Conservation (phyloP, 2,329 filamentous ascomycete genomes). For the Lasiodiplodia citricola region DNA sequence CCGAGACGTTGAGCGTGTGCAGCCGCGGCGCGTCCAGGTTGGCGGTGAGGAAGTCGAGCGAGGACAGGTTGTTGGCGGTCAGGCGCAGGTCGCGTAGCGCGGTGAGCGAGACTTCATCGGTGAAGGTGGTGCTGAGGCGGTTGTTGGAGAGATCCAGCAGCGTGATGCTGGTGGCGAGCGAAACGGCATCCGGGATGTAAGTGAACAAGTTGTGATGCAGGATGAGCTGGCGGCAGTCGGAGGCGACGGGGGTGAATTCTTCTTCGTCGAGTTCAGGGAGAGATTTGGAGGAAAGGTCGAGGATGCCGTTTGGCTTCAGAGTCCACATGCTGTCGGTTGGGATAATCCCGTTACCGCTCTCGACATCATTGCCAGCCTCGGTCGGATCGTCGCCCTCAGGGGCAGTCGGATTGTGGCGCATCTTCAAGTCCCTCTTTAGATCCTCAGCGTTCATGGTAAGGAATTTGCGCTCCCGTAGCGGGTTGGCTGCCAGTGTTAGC, state of each 20-base stretch:
- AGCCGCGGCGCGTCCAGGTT: constrained; percentile 76
- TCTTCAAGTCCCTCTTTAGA: constrained; percentile 74
- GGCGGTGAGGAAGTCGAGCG: constrained; percentile 68
- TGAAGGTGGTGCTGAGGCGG: constrained; percentile 65
- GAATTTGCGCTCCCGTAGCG: constrained; percentile 85
- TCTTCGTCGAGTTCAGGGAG: constrained; percentile 44
- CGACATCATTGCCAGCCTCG: background rate
- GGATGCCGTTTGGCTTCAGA: constrained; percentile 42
- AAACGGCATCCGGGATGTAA: constrained; percentile 70
- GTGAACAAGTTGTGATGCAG: constrained; percentile 80
- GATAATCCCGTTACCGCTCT: constrained; percentile 5
- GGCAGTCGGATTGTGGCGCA: constrained; percentile 64
- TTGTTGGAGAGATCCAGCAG: constrained; percentile 79
- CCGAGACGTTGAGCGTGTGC: constrained; percentile 77
- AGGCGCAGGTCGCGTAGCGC: constrained; percentile 79
- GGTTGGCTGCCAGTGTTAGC: constrained; percentile 85
- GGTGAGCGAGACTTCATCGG: constrained; percentile 58
- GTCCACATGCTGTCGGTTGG: constrained; percentile 32
- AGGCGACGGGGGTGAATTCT: constrained; percentile 46
- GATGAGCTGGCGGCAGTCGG: constrained; percentile 63
- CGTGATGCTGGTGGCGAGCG: constrained; percentile 71
- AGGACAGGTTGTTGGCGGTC: constrained; percentile 73
- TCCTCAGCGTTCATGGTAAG: constrained; percentile 79
- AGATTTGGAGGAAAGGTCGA: constrained; percentile 51
- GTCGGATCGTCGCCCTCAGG: constrained; percentile 3